These are phyloP conservation scores for Diplodia mutila DNA, from an alignment of 2,329 filamentous ascomycete species.

Conservation along the genomic window DNA sequence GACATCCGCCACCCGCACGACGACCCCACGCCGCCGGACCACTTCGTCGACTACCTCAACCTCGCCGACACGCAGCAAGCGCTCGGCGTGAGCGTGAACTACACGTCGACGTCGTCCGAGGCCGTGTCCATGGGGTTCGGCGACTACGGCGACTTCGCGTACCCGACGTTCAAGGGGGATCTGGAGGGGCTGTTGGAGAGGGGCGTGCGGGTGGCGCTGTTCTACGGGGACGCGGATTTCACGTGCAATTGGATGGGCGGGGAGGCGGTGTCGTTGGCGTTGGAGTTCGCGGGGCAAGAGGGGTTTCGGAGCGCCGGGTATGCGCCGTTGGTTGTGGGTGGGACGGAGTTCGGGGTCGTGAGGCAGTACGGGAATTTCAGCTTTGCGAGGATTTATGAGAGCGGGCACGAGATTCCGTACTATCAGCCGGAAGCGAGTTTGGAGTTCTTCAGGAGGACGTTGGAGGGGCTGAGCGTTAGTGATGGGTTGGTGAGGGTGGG, in stretches of 20 bases:
- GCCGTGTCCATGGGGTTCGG: constrained; percentile 53
- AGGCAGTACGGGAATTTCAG: constrained; percentile 73
- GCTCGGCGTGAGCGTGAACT: constrained; percentile 58
- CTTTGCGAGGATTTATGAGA: constrained; percentile 56
- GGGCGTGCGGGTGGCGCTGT: constrained; percentile 60
- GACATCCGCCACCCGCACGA: constrained; percentile 56
- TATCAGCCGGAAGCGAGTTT: constrained; percentile 37
- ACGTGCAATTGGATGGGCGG: constrained; percentile 70
- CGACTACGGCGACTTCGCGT: constrained; percentile 51
- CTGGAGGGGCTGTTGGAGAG: constrained; percentile 56
- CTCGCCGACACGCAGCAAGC: constrained; percentile 34
- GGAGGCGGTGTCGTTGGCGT: constrained; percentile 64
- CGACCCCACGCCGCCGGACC: constrained; percentile 58
- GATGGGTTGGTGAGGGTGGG: constrained; percentile 1
- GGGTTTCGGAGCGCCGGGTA: constrained; percentile 71
- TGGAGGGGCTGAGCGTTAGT: not conserved
- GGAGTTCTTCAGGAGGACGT: constrained; percentile 18
- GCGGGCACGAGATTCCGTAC: constrained; percentile 57
- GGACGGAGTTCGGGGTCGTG: constrained; percentile 64
- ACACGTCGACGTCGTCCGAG: constrained; percentile 48
- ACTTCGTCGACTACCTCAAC: constrained; percentile 53
- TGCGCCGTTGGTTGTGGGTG: constrained; percentile 68
- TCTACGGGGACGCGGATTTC: constrained; percentile 63
- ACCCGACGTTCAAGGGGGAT: constrained; percentile 50
- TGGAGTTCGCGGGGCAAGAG: constrained; percentile 51